Evolutionary conservation across 768 basidiomycete species (phyloP).

Genomic region (Phanerochaete sordida): DNA sequence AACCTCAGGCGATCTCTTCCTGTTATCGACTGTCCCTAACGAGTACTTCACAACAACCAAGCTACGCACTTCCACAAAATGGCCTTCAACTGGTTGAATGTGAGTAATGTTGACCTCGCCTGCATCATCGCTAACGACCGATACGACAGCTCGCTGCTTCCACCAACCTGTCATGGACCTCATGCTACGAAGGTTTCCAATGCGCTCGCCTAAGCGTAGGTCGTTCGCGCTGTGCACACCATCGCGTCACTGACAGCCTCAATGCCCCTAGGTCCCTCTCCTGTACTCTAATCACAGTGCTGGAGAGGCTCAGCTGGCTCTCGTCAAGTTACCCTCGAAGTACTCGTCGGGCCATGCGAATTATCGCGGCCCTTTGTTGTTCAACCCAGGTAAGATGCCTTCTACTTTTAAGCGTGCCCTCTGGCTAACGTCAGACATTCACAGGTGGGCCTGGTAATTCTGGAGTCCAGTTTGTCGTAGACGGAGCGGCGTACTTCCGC

Average conservation of each 20-base stretch:
- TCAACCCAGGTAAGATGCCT: slow-evolving; percentile 22
- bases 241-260: no score
- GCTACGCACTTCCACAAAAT: no score
- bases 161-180: slow-evolving; percentile 5
- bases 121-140: no score
- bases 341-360: slow-evolving; percentile 6
- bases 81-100: no score
- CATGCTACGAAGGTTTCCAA: slow-evolving; percentile 10
- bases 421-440: neutral
- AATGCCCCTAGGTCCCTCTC: slow-evolving; percentile 23
- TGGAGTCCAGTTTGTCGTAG: slow-evolving; percentile 16
- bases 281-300: slow-evolving; percentile 27
- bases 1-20: no score
- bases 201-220: slow-evolving; percentile 1
- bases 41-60: no score
- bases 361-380: slow-evolving; percentile 29
- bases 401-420: neutral
- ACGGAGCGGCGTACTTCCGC: slow-evolving; percentile 2
- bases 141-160: slow-evolving; percentile 4
- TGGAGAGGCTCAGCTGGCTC: slow-evolving; percentile 27
- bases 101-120: no score
- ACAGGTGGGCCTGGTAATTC: slow-evolving; percentile 24
- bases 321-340: slow-evolving; percentile 24
- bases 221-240: neutral
- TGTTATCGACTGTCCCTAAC: no score